Conservation (phyloP, 441 rosid species). For the Syzygium malaccense region DNA sequence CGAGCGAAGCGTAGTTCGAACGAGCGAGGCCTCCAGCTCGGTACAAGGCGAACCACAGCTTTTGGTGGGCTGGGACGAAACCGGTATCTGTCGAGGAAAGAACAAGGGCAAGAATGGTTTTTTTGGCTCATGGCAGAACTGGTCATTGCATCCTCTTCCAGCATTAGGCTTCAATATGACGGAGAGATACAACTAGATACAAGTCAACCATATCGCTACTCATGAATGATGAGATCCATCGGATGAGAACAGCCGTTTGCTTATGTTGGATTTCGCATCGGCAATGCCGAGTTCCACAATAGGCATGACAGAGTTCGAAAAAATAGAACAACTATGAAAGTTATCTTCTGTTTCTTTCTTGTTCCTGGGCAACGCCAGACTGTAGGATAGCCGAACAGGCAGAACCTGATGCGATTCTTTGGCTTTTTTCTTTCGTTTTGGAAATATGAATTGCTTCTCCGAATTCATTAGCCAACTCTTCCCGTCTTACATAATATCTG, state of each 20-base stretch:
- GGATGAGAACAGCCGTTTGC: neutral
- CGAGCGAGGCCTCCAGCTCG: neutral
- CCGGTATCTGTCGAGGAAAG: neutral
- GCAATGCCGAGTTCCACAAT: neutral
- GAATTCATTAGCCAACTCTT: neutral
- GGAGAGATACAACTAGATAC: neutral
- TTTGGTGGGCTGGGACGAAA: neutral
- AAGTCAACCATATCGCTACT: accelerated
- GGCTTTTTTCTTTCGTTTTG: neutral
- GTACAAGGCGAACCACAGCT: neutral
- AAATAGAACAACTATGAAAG: neutral
- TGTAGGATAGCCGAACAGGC: neutral
- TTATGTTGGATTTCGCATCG: neutral
- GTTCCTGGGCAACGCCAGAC: neutral
- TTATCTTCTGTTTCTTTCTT: neutral
- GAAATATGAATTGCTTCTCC: neutral
- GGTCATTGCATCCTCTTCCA: neutral
- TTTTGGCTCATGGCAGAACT: neutral
- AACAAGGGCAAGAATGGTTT: accelerated
- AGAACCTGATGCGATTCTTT: neutral
- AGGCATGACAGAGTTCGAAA: neutral
- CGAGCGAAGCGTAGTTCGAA: neutral
- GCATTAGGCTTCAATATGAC: neutral
- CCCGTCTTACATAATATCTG: neutral
- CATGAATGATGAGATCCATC: neutral